These are phyloP conservation scores for Raphanus sativus DNA, from an alignment of 345 rosid genomes.

Conservation along the genomic window DNA sequence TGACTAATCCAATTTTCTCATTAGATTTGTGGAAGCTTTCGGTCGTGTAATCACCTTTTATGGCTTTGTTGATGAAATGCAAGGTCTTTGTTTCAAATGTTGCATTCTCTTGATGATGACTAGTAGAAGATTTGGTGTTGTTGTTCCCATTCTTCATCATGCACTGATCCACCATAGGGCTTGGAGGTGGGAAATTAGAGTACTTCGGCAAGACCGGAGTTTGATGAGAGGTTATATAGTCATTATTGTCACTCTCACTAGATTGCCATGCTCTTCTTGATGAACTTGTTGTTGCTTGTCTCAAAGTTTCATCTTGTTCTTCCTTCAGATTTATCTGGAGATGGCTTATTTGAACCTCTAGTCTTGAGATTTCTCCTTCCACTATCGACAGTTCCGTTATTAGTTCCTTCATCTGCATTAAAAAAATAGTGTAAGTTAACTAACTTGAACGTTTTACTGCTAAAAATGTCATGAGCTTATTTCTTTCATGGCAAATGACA, in stretches of 20 bases:
- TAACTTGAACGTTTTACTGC: not conserved
- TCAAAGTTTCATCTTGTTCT: constrained; percentile 54
- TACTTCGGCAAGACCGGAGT: constrained; percentile 20
- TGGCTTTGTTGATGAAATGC: constrained; percentile 91
- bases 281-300: constrained; percentile 50
- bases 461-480: not conserved
- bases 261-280: constrained; percentile 45
- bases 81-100: constrained; percentile 76
- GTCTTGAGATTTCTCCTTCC: constrained; percentile 70
- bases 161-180: constrained; percentile 45
- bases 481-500: not conserved
- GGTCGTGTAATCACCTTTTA: constrained; percentile 62
- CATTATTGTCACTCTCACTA: constrained; percentile 19
- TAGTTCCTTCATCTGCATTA: constrained; percentile 66
- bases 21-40: constrained; percentile 51
- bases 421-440: not conserved
- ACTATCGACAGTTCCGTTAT: constrained; percentile 72
- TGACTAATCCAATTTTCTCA: constrained; percentile 44
- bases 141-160: constrained; percentile 33
- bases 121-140: constrained; percentile 25
- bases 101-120: constrained; percentile 41
- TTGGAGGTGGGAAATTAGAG: constrained; percentile 34
- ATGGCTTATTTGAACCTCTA: constrained; percentile 67
- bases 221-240: constrained; percentile 17
- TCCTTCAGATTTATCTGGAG: constrained; percentile 58